Conservation (phyloP, 306 rosid species). For the Calophaca sinica region DNA sequence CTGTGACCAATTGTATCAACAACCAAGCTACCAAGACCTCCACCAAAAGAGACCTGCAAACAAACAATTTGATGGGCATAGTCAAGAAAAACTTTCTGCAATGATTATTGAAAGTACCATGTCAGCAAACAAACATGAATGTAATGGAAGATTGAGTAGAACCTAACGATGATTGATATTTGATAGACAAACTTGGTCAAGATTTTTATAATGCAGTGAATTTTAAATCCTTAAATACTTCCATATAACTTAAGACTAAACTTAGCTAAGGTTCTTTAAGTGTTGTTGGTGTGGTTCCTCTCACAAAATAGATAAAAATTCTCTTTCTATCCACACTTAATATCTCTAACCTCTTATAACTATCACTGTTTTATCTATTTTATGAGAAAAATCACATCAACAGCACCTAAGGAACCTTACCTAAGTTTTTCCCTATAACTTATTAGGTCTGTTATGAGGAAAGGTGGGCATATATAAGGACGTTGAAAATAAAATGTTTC, state of each 20-base stretch:
- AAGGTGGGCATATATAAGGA: conserved; percentile 5
- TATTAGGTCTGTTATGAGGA: neutral
- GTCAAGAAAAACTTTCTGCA: conserved; percentile 2
- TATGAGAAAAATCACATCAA: too few species aligned
- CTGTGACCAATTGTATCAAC: conserved; percentile 89
- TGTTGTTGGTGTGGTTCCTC: too few species aligned
- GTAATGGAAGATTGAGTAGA: conserved; percentile 1
- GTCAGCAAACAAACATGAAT: conserved; percentile 19
- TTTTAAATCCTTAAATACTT: neutral
- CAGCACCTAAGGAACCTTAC: too few species aligned
- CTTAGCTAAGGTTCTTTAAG: too few species aligned
- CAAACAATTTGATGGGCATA: conserved; percentile 34
- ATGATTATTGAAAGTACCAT: neutral
- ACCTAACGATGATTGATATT: conserved; percentile 8
- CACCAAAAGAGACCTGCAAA: conserved; percentile 74
- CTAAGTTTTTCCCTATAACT: too few species aligned
- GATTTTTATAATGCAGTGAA: conserved; percentile 20
- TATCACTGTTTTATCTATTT: too few species aligned
- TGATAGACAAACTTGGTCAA: conserved; percentile 15
- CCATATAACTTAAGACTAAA: too few species aligned
- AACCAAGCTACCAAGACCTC: conserved; percentile 84
- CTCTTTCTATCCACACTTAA: too few species aligned
- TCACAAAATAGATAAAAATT: too few species aligned
- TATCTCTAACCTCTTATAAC: too few species aligned
- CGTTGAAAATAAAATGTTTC: neutral